Evolutionary conservation across 305 asterid species (phyloP), one percentile per base, ranked within the genome.

Genomic region (Fraxinus xanthoxyloides): DNA sequence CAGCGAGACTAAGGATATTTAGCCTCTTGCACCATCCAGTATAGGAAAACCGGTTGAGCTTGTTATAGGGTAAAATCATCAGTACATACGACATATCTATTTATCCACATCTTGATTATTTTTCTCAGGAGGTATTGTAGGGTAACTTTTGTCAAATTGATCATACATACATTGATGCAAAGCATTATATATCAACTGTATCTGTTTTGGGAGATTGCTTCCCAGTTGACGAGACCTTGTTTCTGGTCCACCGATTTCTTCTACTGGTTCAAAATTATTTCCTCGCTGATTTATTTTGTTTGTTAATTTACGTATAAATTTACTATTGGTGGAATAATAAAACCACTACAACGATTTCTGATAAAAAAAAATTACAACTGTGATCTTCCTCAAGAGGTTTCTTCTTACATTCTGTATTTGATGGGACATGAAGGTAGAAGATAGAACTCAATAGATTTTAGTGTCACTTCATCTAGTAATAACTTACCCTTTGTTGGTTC

Each of bases 1-100:
- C 79, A 82, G 84, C 86, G 77, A 73, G 87, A 85, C 28, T 81
- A 79, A 82, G 80, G 84, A 85, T 7, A 77, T 79, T 4, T 34
- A 35, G 67, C 54, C 35, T 31, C 81, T 70, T 32, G 17, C 8
- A 32, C 9, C 17, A 54, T 38, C 54, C 46, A 79, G 51, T 12
- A 35, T 24, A 10, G 23, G 38, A 21, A 19, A 19, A 75, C 51
- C 2, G 26, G 35, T 21, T 30, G 40, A 59, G 32, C 70, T 2
- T 36, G 48, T 38, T 35, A 15, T 74, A 38, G 28, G 17, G 79
- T 67, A n/a, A 17, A 17, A 35, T 72, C 31, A 26, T 38, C 28
- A 77, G 86, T 80, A 80, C 65, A 82, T 83, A 78, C 10, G 10
- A 19, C 63, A 19, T 56, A 56, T 56, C 26, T 51, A 43, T 69